phyloP scores from a whole-genome alignment of 176 grass and related monocot genomes.

The Bromus sterilis region DNA sequence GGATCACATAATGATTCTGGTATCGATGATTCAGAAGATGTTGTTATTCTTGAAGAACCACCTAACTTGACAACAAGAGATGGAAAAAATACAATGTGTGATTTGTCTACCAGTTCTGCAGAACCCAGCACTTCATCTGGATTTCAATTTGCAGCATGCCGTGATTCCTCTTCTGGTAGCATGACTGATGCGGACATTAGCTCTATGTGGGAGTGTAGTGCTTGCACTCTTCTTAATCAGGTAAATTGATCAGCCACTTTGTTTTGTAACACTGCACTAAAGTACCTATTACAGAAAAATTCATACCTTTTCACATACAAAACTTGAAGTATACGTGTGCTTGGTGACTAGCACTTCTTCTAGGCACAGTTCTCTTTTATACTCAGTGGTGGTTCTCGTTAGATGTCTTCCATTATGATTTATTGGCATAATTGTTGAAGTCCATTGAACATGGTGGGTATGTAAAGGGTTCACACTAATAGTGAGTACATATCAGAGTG shows the following conservation, averaged over 20 bases:
- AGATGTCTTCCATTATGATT: not conserved
- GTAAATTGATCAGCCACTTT: conserved; percentile 32
- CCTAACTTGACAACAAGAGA: conserved; percentile 15
- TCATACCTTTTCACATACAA: not conserved
- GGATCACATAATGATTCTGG: conserved; percentile 43
- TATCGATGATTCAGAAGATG: conserved; percentile 36
- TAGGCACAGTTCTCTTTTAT: not conserved
- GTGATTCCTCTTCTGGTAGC: conserved; percentile 37
- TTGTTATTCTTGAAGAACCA: conserved; percentile 21
- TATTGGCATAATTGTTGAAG: not conserved
- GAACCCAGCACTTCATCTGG: conserved; percentile 2
- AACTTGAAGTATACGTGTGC: not conserved
- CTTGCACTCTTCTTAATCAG: conserved; percentile 87
- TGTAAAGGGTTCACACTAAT: not conserved
- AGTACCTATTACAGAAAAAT: no score
- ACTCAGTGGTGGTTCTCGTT: not conserved
- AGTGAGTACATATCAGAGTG: not conserved
- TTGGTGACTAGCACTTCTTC: not conserved
- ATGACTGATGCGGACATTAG: conserved; percentile 14
- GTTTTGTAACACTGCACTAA: not conserved
- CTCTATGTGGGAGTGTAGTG: conserved; percentile 64
- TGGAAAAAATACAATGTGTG: not conserved
- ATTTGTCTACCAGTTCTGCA: not conserved
- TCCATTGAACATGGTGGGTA: not conserved
- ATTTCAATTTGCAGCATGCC: not conserved